Conservation (phyloP, 441 rosid species). For the Aleurites moluccanus region DNA sequence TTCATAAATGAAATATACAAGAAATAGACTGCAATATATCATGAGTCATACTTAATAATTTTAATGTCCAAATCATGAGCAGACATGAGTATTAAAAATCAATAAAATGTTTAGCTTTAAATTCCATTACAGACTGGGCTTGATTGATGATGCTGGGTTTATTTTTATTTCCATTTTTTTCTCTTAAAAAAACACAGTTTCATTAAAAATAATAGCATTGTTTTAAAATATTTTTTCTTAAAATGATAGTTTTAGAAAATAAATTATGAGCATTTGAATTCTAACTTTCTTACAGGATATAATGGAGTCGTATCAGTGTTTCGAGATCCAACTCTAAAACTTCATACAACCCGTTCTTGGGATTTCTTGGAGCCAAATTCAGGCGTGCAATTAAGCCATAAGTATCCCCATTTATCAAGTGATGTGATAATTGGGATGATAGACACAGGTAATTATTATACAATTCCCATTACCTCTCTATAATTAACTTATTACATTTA, state of each 20-base stretch:
- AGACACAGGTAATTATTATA: constrained; percentile 63
- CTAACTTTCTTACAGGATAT: constrained; percentile 32
- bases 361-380: constrained; percentile 56
- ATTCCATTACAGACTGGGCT: neutral
- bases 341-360: constrained; percentile 96
- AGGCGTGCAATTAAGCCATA: constrained; percentile 11
- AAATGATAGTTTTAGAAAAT: too few species aligned
- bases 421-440: constrained; percentile 77
- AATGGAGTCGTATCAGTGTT: constrained; percentile 70
- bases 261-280: too few species aligned
- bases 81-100: neutral
- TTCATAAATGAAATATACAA: too few species aligned
- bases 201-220: neutral
- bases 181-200: neutral
- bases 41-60: neutral
- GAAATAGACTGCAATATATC: too few species aligned
- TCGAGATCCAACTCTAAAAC: constrained; percentile 51
- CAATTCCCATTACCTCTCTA: neutral
- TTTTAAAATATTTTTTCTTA: too few species aligned
- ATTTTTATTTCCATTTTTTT: too few species aligned
- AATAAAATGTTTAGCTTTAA: neutral
- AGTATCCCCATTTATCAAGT: constrained; percentile 27
- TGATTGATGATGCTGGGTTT: constrained; percentile 1
- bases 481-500: too few species aligned
- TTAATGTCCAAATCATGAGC: constrained; percentile 9